Evolutionary conservation across 2,329 filamentous ascomycete genomes (phyloP).

Genomic region (Hypoxylon sp.): DNA sequence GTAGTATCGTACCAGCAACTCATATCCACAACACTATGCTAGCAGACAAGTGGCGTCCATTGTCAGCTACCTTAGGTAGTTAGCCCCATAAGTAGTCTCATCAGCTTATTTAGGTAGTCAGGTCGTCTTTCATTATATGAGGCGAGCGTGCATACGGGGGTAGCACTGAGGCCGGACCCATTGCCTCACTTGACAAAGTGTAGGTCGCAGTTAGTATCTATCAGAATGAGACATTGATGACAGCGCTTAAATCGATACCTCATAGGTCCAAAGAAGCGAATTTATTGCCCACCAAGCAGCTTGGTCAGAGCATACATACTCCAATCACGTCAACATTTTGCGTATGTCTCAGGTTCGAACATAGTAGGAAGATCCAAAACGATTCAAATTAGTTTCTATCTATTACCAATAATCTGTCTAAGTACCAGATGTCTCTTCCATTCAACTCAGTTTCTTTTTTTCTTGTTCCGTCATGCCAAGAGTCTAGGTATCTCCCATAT

Average conservation of each 20-base stretch:
- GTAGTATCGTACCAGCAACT: conserved; percentile 6
- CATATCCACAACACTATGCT: conserved; percentile 24
- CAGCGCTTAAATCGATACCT: background rate
- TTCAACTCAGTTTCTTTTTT: background rate
- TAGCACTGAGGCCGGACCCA: conserved; percentile 22
- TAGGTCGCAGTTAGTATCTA: conserved; percentile 22
- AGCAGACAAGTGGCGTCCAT: conserved; percentile 11
- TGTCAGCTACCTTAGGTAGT: conserved; percentile 21
- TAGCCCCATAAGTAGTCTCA: background rate
- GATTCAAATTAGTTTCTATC: conserved; percentile 12
- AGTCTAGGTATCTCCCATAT: conserved; percentile 10
- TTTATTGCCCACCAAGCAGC: background rate
- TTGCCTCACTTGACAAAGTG: conserved; percentile 24
- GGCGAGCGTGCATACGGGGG: conserved; percentile 36
- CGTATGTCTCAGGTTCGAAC: background rate
- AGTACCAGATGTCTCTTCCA: background rate
- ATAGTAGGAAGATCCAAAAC: background rate
- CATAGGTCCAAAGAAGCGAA: background rate
- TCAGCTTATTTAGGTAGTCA: conserved; percentile 1
- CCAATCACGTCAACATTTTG: background rate
- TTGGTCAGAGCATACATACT: background rate
- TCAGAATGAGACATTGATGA: conserved; percentile 9
- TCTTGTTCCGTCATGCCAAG: background rate
- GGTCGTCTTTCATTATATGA: conserved; percentile 18
- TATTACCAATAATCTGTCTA: conserved; percentile 5